A percentile compares a stretch with the other conserved stretches of the same genome.
Conservation (phyloP, 371 early-diverging fungal species). For the Gilbertella persicaria region DNA sequence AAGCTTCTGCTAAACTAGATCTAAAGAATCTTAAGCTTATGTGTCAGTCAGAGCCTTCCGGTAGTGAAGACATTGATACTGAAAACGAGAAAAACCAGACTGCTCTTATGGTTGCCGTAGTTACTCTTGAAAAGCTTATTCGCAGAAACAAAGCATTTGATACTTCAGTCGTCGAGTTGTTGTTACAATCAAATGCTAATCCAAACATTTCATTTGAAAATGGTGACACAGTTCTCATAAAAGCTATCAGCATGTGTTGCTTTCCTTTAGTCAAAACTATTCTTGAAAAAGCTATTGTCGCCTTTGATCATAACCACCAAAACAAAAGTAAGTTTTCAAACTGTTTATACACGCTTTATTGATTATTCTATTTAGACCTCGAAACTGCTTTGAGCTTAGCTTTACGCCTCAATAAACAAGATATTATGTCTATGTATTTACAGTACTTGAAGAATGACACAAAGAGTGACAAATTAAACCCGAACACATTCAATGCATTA, state of each 20-base stretch:
- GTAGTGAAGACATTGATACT: slow-evolving; percentile 20
- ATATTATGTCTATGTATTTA: slow-evolving; percentile 9
- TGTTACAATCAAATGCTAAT: slow-evolving; percentile 25
- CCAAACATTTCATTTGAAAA: slow-evolving; percentile 22
- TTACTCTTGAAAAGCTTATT: slow-evolving; percentile 7
- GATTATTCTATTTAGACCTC: slow-evolving; percentile 7
- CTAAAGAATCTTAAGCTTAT: slow-evolving; percentile 5
- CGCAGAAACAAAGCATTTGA: background rate
- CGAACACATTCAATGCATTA: slow-evolving; percentile 24
- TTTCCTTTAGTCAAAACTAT: slow-evolving; percentile 15
- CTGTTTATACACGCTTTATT: background rate
- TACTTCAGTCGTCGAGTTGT: slow-evolving; percentile 2
- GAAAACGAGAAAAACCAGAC: slow-evolving; percentile 19
- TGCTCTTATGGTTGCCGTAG: slow-evolving; percentile 33
- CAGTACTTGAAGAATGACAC: background rate
- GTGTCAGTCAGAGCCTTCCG: slow-evolving; percentile 1
- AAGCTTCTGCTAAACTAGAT: slow-evolving; percentile 15
- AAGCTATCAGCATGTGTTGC: slow-evolving; percentile 16
- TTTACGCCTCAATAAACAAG: slow-evolving; percentile 9
- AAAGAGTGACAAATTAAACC: background rate
- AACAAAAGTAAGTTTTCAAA: slow-evolving; percentile 30
- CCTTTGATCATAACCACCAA: slow-evolving; percentile 22
- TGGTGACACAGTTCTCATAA: slow-evolving; percentile 36
- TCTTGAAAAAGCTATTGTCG: slow-evolving; percentile 3
- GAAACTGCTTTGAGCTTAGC: slow-evolving; percentile 33